phyloP scores from a whole-genome alignment of 108 stramenopile genomes.

The Cyclostephanos tholiformis region DNA sequence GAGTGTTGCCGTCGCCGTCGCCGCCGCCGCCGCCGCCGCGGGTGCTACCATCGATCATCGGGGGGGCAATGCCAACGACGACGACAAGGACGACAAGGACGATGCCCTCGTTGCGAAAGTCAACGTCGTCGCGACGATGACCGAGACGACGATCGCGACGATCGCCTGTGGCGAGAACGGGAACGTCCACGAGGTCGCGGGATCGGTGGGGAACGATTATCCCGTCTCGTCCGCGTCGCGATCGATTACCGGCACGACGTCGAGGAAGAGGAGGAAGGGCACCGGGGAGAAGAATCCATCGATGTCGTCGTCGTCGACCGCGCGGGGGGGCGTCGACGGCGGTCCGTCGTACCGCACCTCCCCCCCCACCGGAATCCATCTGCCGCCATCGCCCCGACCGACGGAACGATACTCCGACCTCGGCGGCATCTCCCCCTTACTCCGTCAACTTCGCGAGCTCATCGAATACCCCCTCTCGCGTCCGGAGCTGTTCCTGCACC shows the following conservation, averaged over 20 bases:
- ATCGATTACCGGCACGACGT: conserved; percentile 8
- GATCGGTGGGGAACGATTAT: background rate
- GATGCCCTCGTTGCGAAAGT: background rate
- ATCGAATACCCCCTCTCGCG: conserved; percentile 95
- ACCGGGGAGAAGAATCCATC: conserved; percentile 13
- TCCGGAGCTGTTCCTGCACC: conserved; percentile 94
- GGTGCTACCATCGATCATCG: no score
- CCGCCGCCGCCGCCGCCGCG: background rate
- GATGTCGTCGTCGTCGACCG: background rate
- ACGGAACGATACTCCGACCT: conserved; percentile 81
- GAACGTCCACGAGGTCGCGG: background rate
- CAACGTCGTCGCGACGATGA: conserved; percentile 16
- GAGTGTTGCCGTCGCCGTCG: no score
- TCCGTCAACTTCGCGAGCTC: conserved; percentile 79
- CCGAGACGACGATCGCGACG: background rate
- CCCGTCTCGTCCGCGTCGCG: conserved; percentile 1
- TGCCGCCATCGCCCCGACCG: conserved; percentile 75
- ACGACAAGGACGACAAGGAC: no score
- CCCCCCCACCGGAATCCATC: no score
- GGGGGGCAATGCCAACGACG: conserved; percentile 3
- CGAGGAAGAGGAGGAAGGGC: conserved; percentile 42
- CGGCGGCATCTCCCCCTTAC: conserved; percentile 76
- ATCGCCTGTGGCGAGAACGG: background rate
- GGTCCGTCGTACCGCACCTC: conserved; percentile 9
- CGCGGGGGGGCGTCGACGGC: conserved; percentile 2